phyloP scores from a whole-genome alignment of 495 filamentous ascomycete species.

The Penicillium cinerascens region DNA sequence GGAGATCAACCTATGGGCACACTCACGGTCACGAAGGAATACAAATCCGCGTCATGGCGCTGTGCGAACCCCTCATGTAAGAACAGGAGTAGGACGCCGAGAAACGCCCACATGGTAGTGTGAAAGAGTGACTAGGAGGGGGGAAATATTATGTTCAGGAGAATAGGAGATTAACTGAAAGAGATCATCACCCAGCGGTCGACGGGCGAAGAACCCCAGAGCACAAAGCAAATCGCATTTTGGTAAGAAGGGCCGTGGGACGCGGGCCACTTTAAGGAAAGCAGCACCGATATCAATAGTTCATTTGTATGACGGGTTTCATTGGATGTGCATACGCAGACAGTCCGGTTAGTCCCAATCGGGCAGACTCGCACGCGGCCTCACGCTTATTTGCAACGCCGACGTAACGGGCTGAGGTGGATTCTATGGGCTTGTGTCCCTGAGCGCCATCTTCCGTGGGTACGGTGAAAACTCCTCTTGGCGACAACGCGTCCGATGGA shows the following conservation, averaged over 20 bases:
- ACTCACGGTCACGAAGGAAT: slow-evolving; percentile 9
- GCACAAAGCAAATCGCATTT: not conserved
- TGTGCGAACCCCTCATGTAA: not conserved
- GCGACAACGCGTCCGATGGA: not conserved
- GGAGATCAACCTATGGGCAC: not conserved
- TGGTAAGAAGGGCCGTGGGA: not conserved
- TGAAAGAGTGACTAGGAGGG: not conserved
- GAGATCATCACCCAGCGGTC: not conserved
- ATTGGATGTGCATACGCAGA: not conserved
- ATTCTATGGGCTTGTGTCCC: not conserved
- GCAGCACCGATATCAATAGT: not conserved
- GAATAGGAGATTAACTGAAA: not conserved
- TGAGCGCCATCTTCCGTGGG: not conserved
- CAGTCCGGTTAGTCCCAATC: not conserved
- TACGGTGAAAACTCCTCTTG: not conserved
- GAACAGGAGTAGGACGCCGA: not conserved
- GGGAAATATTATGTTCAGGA: not conserved
- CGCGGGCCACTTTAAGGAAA: not conserved
- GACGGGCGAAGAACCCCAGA: not conserved
- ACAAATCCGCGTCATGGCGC: slow-evolving; percentile 1
- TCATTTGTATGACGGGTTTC: not conserved
- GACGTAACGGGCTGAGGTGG: not conserved
- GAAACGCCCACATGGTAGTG: not conserved
- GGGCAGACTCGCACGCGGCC: not conserved
- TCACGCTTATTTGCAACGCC: not conserved